Evolutionary conservation across 2,329 filamentous ascomycete genomes (phyloP).

Genomic region (Dryadomyces quercivorus): DNA sequence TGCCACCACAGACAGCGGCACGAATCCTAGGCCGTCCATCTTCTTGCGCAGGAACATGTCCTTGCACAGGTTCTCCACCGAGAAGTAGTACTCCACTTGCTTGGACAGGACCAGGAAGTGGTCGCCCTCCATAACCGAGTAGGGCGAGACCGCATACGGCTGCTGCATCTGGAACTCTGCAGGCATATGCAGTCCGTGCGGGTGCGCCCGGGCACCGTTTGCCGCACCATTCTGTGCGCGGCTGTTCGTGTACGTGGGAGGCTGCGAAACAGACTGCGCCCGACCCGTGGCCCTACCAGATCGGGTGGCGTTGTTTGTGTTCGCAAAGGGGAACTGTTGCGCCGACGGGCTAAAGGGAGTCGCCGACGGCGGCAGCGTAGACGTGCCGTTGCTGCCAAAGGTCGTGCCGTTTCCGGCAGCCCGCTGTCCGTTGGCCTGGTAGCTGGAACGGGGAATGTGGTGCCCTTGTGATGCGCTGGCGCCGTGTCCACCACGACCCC

Average conservation of each 20-base stretch:
- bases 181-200: constrained; percentile 8
- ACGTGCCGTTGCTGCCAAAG: constrained; percentile 17
- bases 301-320: constrained; percentile 7
- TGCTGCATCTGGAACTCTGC: constrained; percentile 8
- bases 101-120: constrained; percentile 29
- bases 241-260: background rate
- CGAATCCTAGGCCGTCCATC: constrained; percentile 94
- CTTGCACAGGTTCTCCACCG: constrained; percentile 87
- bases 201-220: constrained; percentile 15
- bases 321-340: constrained; percentile 26
- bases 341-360: constrained; percentile 32
- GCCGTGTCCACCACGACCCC: constrained; percentile 33
- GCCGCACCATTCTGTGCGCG: constrained; percentile 11
- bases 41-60: constrained; percentile 77
- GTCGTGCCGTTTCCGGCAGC: constrained; percentile 16
- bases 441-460: constrained; percentile 19
- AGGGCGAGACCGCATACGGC: background rate
- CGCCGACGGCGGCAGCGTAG: constrained; percentile 8
- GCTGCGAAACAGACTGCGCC: constrained; percentile 6
- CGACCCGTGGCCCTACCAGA: constrained; percentile 2
- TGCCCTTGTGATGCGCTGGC: constrained; percentile 19
- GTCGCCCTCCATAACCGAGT: constrained; percentile 9
- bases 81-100: constrained; percentile 88
- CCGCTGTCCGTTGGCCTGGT: constrained; percentile 21
- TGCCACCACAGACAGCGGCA: constrained; percentile 65